Percentiles rank a stretch among this genome's conserved stretches.
Evolutionary conservation across 495 filamentous ascomycete genomes (phyloP).

Genomic region (Sordaria brevicollis): DNA sequence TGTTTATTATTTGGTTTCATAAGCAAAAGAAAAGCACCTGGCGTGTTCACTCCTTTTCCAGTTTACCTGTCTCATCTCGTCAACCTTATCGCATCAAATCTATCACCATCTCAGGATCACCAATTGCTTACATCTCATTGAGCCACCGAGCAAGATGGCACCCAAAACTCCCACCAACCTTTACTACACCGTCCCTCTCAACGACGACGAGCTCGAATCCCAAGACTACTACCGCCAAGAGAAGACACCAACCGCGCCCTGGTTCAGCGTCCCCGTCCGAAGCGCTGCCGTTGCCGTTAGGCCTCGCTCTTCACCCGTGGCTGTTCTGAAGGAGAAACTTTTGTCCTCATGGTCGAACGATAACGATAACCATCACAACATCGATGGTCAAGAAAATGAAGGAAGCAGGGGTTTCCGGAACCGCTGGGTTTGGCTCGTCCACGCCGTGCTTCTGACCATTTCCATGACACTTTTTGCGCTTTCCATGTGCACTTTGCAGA

Average conservation of each 20-base stretch:
- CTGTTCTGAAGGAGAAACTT: background rate
- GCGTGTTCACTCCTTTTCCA: background rate
- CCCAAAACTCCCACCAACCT: background rate
- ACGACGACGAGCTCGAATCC: constrained; percentile 26
- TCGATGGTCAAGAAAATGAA: background rate
- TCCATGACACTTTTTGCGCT: constrained; percentile 33
- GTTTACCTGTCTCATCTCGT: background rate
- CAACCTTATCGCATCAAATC: background rate
- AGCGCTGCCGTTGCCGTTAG: background rate
- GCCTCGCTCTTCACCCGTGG: background rate
- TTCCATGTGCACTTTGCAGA: constrained; percentile 23
- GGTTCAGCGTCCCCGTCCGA: background rate
- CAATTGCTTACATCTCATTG: background rate
- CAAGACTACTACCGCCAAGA: constrained; percentile 15
- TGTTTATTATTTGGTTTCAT: background rate
- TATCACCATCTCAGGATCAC: no score
- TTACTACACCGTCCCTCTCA: constrained; percentile 25
- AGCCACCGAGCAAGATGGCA: background rate
- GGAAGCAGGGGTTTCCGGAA: background rate
- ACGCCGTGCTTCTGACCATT: constrained; percentile 30
- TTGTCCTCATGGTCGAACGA: background rate
- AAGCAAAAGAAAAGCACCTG: background rate
- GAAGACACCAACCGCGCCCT: constrained; percentile 12
- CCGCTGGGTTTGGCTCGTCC: constrained; percentile 34
- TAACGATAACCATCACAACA: background rate